phyloP scores from a whole-genome alignment of 306 rosid species.

The Geum urbanum region DNA sequence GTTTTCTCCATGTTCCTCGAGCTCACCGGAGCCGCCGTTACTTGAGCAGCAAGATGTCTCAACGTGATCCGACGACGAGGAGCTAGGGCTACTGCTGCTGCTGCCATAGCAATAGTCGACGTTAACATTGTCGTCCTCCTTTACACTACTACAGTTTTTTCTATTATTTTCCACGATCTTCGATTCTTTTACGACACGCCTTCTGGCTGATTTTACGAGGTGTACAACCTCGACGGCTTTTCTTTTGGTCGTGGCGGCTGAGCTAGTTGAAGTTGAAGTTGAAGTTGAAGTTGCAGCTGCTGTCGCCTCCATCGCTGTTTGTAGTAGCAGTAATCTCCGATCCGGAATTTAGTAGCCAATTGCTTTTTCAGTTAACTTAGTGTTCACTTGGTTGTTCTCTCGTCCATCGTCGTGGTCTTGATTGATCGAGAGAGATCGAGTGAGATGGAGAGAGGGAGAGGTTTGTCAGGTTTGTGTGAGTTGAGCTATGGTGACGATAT shows the following conservation, averaged over 20 bases:
- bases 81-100: conserved; percentile 30
- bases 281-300: not conserved
- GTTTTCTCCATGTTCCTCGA: conserved; percentile 28
- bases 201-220: not conserved
- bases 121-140: not conserved
- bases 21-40: conserved; percentile 50
- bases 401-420: conserved; percentile 17
- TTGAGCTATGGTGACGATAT: conserved; percentile 36
- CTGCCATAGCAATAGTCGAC: not conserved
- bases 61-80: conserved; percentile 20
- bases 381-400: conserved; percentile 33
- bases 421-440: too few species aligned
- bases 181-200: conserved; percentile 2
- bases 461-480: conserved; percentile 13
- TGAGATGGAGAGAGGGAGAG: conserved; percentile 19
- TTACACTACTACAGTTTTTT: not conserved
- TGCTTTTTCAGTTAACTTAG: not conserved
- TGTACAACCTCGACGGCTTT: conserved; percentile 31
- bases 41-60: conserved; percentile 64
- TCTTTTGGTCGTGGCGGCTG: conserved; percentile 36
- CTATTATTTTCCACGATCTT: conserved; percentile 13
- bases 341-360: too few species aligned
- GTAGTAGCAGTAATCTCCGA: too few species aligned
- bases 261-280: conserved; percentile 13
- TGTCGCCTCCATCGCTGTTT: not conserved